A percentile compares a stretch with the other conserved stretches of the same genome.
These are phyloP conservation scores for Blastocystis sp. DNA, from an alignment of 352 stramenopile genomes.

Conservation along the genomic window DNA sequence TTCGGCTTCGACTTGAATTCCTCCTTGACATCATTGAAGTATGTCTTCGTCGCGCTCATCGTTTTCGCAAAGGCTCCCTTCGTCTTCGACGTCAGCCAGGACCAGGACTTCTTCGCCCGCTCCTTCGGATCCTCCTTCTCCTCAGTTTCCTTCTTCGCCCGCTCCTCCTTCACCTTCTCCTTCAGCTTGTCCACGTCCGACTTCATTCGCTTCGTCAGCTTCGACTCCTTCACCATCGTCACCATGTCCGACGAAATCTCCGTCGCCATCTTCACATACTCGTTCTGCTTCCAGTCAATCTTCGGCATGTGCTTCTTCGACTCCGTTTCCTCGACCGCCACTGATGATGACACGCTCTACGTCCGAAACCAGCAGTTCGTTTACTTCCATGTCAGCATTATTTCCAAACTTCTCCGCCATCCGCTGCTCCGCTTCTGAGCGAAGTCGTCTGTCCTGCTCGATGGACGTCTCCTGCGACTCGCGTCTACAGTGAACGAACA, in stretches of 20 bases:
- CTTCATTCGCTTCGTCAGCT: background rate
- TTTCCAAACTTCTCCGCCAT: background rate
- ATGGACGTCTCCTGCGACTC: background rate
- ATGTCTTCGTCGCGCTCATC: background rate
- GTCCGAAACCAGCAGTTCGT: background rate
- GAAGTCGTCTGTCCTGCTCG: constrained; percentile 11
- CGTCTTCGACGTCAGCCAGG: constrained; percentile 20
- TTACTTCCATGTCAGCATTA: background rate
- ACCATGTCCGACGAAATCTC: constrained; percentile 1
- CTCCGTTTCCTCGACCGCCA: background rate
- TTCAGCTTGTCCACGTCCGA: background rate
- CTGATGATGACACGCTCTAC: background rate
- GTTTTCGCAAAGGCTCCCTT: background rate
- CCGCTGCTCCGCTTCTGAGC: background rate
- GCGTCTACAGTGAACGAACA: background rate
- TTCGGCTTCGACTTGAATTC: background rate
- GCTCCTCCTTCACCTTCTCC: background rate
- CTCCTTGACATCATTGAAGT: constrained; percentile 26
- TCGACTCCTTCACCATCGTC: background rate
- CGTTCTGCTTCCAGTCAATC: background rate
- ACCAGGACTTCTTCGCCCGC: background rate
- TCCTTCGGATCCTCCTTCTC: constrained; percentile 1
- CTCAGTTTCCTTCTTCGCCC: background rate
- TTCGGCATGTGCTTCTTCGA: background rate
- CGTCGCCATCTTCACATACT: background rate